Percentiles rank a stretch among this genome's conserved stretches.
Evolutionary conservation across 257 asterid species (phyloP).

Genomic region (Eustoma russellianum): DNA sequence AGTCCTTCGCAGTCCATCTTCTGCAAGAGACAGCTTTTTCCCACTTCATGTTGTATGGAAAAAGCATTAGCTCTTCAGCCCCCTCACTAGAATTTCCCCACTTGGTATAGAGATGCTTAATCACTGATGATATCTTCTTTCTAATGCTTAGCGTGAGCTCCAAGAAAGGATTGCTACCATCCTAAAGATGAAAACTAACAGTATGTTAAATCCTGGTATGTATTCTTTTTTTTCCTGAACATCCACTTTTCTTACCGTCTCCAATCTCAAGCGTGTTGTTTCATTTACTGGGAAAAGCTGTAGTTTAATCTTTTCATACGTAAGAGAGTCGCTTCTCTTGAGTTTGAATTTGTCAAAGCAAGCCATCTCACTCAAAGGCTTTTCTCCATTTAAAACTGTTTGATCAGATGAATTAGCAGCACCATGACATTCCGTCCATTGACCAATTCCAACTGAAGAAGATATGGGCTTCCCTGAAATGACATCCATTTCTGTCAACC

Average conservation of each 20-base stretch:
- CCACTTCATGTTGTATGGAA: slow-evolving; percentile 43
- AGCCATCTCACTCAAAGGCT: slow-evolving; percentile 19
- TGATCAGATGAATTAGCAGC: slow-evolving; percentile 8
- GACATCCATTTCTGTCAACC: not conserved
- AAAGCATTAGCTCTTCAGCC: slow-evolving; percentile 54
- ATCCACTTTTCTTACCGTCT: slow-evolving; percentile 37
- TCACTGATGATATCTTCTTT: slow-evolving; percentile 78
- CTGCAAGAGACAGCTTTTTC: slow-evolving; percentile 42
- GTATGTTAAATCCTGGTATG: not conserved
- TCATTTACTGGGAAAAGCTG: slow-evolving; percentile 78
- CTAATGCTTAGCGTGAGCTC: slow-evolving; percentile 65
- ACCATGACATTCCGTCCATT: slow-evolving; percentile 1
- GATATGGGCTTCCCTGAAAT: slow-evolving; percentile 6
- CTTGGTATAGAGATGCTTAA: slow-evolving; percentile 67
- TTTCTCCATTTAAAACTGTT: slow-evolving; percentile 7
- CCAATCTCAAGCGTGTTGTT: slow-evolving; percentile 44
- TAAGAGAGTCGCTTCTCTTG: slow-evolving; percentile 22
- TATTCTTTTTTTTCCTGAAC: slow-evolving; percentile 3
- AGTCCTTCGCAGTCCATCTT: slow-evolving; percentile 62
- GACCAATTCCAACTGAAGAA: not conserved
- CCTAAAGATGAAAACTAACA: slow-evolving; percentile 34
- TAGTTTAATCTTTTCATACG: slow-evolving; percentile 61
- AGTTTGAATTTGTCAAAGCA: slow-evolving; percentile 18
- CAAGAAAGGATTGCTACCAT: slow-evolving; percentile 76
- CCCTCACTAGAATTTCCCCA: slow-evolving; percentile 50